Conservation (phyloP, 805 yeast genomes). For the Teunomyces barrocoloradensis region DNA sequence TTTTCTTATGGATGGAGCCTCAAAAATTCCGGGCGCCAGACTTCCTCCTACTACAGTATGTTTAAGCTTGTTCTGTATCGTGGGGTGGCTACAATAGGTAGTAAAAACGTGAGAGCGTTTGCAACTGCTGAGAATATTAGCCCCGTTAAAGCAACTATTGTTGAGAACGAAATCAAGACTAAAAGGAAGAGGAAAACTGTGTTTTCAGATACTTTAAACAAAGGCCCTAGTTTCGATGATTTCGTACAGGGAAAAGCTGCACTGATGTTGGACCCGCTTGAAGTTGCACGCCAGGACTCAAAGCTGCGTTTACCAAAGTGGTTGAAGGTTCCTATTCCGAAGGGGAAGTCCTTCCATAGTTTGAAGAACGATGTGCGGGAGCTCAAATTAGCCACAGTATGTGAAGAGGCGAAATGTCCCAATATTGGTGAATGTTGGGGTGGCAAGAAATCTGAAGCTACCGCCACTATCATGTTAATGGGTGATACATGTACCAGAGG, state of each 20-base stretch:
- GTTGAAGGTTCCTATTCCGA: constrained; percentile 96
- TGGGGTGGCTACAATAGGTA: neutral
- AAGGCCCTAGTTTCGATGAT: constrained; percentile 93
- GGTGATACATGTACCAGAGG: constrained; percentile 99
- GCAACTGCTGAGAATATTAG: constrained; percentile 7
- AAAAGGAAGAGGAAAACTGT: constrained; percentile 43
- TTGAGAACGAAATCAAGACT: constrained; percentile 4
- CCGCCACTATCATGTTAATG: constrained; percentile 95
- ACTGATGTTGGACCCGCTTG: constrained; percentile 71
- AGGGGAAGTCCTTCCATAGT: constrained; percentile 78
- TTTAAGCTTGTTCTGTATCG: neutral
- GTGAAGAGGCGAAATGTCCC: constrained; percentile 99
- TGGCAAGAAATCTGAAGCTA: constrained; percentile 88
- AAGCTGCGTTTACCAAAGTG: constrained; percentile 81
- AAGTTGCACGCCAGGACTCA: constrained; percentile 65
- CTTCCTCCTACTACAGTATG: neutral
- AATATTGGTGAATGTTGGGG: constrained; percentile 99
- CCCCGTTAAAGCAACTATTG: neutral
- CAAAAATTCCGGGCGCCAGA: neutral
- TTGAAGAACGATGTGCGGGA: constrained; percentile 86
- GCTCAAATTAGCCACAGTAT: constrained; percentile 86
- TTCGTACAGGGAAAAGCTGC: constrained; percentile 82
- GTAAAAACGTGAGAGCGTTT: constrained; percentile 3
- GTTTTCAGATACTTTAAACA: constrained; percentile 66
- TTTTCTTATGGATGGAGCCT: neutral